Percentiles rank a stretch among this genome's conserved stretches.
Conservation (phyloP, 1,284 basidiomycete species). For the Moesziomyces parantarcticus region DNA sequence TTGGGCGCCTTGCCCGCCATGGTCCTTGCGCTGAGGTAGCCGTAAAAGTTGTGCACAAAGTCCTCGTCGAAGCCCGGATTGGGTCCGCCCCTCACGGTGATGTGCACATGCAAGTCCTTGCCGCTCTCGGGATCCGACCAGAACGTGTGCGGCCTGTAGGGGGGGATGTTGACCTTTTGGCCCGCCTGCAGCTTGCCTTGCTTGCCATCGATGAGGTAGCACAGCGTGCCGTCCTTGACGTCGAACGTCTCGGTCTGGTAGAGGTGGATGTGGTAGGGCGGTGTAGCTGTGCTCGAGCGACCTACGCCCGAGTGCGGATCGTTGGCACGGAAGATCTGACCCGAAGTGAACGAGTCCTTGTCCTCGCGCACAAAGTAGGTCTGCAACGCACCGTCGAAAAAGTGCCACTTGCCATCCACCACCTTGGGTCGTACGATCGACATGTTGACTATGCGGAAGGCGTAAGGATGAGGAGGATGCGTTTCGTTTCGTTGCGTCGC, state of each 20-base stretch:
- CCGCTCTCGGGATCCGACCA: slow-evolving; percentile 60
- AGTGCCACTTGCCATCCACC: slow-evolving; percentile 46
- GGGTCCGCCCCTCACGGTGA: slow-evolving; percentile 63
- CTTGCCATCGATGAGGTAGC: slow-evolving; percentile 66
- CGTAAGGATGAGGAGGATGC: background rate
- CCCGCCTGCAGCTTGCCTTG: slow-evolving; percentile 60
- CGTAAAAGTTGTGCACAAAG: slow-evolving; percentile 66
- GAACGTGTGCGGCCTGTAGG: slow-evolving; percentile 65
- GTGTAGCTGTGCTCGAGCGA: slow-evolving; percentile 59
- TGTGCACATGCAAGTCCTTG: slow-evolving; percentile 63
- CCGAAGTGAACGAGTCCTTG: slow-evolving; percentile 46
- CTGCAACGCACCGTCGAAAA: slow-evolving; percentile 50
- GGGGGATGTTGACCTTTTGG: slow-evolving; percentile 60
- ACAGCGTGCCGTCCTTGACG: slow-evolving; percentile 60
- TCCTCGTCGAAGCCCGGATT: slow-evolving; percentile 66
- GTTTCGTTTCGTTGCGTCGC: no score
- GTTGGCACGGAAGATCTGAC: slow-evolving; percentile 62
- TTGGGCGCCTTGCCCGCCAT: slow-evolving; percentile 53
- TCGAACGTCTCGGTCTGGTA: slow-evolving; percentile 66
- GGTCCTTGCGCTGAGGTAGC: slow-evolving; percentile 57
- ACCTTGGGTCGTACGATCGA: slow-evolving; percentile 45
- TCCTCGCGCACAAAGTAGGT: slow-evolving; percentile 34
- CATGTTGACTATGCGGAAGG: slow-evolving; percentile 8
- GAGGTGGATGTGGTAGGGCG: slow-evolving; percentile 66
- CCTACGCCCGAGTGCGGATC: slow-evolving; percentile 60